Base-by-base conservation (phyloP, 352 stramenopile genomes). In the Phytophthora pluvialis region DNA sequence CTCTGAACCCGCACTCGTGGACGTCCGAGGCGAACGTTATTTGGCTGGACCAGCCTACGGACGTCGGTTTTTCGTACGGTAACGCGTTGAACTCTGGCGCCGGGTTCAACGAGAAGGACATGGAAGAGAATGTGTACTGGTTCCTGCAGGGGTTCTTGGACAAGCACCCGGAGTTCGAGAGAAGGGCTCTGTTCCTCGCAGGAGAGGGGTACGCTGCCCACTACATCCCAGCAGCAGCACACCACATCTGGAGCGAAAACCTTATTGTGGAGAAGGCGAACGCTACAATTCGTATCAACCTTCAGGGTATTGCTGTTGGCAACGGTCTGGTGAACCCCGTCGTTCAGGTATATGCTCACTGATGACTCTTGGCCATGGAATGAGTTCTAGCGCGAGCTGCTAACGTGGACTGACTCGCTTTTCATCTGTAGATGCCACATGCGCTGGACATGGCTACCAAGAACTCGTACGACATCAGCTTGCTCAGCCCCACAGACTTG, bases 141-240 rank as follows among this genome's bases (percentile, higher is more conserved):
- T 89, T 89, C 31, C 49, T 89, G 13, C 75, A 86, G n/a, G 73
- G 70, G 0, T 86, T 83, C 45, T 44, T 86, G 18, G 53, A 72
- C 13, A 77, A 78, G 15, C 81, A 89, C 54, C 79, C 77, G 44
- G 60, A 87, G 50, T 77, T 90, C n/a, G 44, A 74, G 28, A 63
- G 58, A 26, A 73, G 78, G 38, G 47, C 68, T 18, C 62, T 90
- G 39, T 90, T 72, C 64, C 69, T 91, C 18, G 68, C 74, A 3
- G 82, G 82, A 6, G 80, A 91, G 42, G 83, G 78, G 29, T 88
- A 89, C 44, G 72, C 51, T 1, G 67, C 78, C 7, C 82, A 91
- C 58, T 90, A 87, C 56, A 69, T 86, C 5, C 82, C 82, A 1
- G 62, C 68, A n/a, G 70, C 60, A 7, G 77, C 80, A 6, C 73